Evolutionary conservation across 148 eudicot species (phyloP).

Genomic region (Dianthus caryophyllus): DNA sequence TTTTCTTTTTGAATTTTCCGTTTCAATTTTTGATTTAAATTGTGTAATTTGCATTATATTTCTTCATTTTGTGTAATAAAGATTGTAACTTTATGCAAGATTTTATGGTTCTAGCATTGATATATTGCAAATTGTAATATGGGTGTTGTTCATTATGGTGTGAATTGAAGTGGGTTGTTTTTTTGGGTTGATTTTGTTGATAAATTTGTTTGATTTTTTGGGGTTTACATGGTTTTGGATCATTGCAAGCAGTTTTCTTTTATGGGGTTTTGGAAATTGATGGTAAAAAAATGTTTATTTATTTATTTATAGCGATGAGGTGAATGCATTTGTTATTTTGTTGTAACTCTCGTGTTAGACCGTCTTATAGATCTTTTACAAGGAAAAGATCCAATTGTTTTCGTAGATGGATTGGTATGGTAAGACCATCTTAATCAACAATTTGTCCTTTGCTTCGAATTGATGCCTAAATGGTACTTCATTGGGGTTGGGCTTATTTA

Average conservation of each 20-base stretch:
- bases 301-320: background rate
- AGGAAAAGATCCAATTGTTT: too few relatives aligned
- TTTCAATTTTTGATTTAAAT: background rate
- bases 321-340: slow-evolving; percentile 5
- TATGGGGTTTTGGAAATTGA: background rate
- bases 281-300: background rate
- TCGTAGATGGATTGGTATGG: too few relatives aligned
- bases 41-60: background rate
- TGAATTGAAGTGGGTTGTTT: background rate
- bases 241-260: background rate
- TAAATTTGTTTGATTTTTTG: background rate
- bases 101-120: background rate
- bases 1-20: background rate
- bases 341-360: too few relatives aligned
- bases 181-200: background rate
- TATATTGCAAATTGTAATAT: background rate
- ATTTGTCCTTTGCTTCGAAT: too few relatives aligned
- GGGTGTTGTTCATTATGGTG: background rate
- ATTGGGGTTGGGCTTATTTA: too few relatives aligned
- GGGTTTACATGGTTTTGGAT: background rate
- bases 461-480: too few relatives aligned
- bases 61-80: background rate
- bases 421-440: too few relatives aligned
- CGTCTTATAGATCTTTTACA: too few relatives aligned
- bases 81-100: background rate